phyloP scores from a whole-genome alignment of 495 filamentous ascomycete genomes.

The Sordaria brevicollis region DNA sequence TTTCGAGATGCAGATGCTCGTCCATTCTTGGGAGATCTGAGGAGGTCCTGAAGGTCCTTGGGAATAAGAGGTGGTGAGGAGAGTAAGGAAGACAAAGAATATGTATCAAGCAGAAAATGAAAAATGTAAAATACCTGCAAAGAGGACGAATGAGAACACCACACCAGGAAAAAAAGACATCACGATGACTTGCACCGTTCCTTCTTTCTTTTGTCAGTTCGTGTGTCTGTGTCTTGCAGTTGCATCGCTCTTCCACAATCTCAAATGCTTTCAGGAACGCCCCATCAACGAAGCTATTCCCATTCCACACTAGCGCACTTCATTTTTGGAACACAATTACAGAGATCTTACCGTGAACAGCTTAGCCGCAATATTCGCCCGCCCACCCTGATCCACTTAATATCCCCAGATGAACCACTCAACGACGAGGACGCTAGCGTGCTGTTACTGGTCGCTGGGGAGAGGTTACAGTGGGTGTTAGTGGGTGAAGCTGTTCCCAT shows the following conservation, averaged over 20 bases:
- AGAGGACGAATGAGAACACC: not conserved
- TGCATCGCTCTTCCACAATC: not conserved
- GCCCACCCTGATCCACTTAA: not conserved
- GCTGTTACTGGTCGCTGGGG: not conserved
- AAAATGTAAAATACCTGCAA: not conserved
- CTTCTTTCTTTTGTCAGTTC: not conserved
- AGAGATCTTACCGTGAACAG: not conserved
- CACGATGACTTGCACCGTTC: not conserved
- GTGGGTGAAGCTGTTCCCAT: not conserved
- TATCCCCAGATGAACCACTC: not conserved
- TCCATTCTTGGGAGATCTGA: not conserved
- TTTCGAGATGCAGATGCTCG: not conserved
- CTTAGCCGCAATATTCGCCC: not conserved
- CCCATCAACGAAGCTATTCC: not conserved
- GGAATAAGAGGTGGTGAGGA: not conserved
- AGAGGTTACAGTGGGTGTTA: not conserved
- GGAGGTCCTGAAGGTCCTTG: not conserved
- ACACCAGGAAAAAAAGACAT: not conserved
- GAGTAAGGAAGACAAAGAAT: not conserved
- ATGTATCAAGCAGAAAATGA: not conserved
- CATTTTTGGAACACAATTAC: not conserved
- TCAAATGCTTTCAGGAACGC: not conserved
- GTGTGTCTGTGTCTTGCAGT: not conserved
- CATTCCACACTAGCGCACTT: not conserved
- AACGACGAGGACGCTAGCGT: not conserved